These are phyloP conservation scores for Pholiota microspora DNA, from an alignment of 768 basidiomycete genomes.

Conservation along the genomic window DNA sequence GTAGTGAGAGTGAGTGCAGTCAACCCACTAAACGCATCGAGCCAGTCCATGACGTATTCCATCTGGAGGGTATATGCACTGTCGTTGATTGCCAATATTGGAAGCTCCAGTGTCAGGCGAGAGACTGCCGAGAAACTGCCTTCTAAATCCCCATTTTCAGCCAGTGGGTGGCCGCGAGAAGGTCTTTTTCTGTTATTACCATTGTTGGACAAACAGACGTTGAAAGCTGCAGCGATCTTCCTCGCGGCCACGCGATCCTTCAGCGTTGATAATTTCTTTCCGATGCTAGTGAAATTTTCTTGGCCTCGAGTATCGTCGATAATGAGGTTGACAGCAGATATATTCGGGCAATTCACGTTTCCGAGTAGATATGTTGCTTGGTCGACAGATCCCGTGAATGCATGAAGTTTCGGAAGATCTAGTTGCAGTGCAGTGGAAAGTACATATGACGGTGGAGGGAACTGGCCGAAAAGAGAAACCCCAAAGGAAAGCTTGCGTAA, in stretches of 20 bases:
- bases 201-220: slow-evolving; percentile 7
- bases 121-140: slow-evolving; percentile 6
- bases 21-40: slow-evolving; percentile 6
- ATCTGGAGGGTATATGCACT: background rate
- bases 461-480: background rate
- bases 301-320: slow-evolving; percentile 6
- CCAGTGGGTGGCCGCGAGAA: background rate
- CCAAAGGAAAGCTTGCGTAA: slow-evolving; percentile 7
- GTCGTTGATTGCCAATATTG: background rate
- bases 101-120: background rate
- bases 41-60: slow-evolving; percentile 6
- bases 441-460: background rate
- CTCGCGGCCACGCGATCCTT: background rate
- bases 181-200: background rate
- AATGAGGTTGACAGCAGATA: slow-evolving; percentile 9
- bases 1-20: slow-evolving; percentile 5
- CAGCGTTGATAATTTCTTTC: background rate
- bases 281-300: background rate
- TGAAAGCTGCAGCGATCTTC: background rate
- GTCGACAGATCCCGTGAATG: slow-evolving; percentile 13
- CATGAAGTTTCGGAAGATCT: background rate
- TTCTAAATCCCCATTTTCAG: background rate
- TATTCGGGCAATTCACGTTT: background rate
- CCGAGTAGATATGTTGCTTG: slow-evolving; percentile 12
- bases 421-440: background rate